Evolutionary conservation across 768 basidiomycete species (phyloP).

Genomic region (Termitomyces sp.): DNA sequence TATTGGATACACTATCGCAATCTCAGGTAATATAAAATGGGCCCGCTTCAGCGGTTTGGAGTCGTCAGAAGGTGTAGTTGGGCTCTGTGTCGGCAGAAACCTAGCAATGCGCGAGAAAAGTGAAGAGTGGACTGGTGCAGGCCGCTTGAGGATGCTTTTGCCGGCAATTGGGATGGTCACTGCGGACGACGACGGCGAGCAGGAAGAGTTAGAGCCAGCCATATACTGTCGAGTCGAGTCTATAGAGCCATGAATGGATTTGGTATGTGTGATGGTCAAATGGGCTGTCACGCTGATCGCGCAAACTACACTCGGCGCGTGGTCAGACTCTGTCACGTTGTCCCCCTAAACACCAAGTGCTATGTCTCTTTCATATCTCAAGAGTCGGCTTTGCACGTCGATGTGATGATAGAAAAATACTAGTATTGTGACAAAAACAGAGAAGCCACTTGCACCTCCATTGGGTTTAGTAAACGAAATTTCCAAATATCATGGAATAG

Average conservation of each 20-base stretch:
- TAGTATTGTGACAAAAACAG: too few species aligned
- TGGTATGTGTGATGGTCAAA: slow-evolving; percentile 5
- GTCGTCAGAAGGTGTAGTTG: slow-evolving; percentile 33
- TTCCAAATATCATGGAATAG: too few species aligned
- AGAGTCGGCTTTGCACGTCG: too few species aligned
- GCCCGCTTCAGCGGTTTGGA: slow-evolving; percentile 74
- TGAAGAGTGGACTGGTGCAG: slow-evolving; percentile 60
- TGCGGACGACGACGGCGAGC: slow-evolving; percentile 71
- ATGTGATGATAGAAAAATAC: too few species aligned
- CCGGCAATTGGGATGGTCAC: slow-evolving; percentile 77
- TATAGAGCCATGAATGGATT: slow-evolving; percentile 13
- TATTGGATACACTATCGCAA: slow-evolving; percentile 89
- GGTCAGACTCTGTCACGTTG: background rate
- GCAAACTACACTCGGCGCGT: background rate
- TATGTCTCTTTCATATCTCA: too few species aligned
- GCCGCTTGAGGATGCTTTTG: slow-evolving; percentile 76
- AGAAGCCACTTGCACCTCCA: too few species aligned
- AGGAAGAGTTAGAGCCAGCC: slow-evolving; percentile 39
- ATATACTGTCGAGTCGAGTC: background rate
- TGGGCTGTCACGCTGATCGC: background rate
- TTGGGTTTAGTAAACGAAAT: too few species aligned
- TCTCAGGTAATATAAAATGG: slow-evolving; percentile 84
- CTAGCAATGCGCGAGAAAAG: slow-evolving; percentile 71
- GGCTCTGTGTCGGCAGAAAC: slow-evolving; percentile 58
- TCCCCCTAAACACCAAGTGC: background rate